Base-by-base conservation (phyloP, 2,329 filamentous ascomycete species). In the Intubia oerlemansii region DNA sequence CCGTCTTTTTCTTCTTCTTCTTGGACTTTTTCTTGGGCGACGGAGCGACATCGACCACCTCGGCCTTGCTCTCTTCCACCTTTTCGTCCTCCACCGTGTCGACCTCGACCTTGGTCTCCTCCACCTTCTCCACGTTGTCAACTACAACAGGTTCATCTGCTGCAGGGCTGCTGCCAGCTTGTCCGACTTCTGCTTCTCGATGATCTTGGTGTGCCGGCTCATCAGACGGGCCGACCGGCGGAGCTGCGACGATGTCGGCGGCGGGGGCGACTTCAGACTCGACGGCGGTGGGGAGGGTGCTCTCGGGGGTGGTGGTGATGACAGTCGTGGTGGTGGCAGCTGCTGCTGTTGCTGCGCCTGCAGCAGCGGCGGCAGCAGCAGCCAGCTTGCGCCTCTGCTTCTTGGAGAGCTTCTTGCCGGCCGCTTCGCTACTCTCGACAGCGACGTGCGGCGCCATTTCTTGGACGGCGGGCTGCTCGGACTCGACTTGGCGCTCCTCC, bases 331-430 rank as follows among this genome's bases (percentile, higher is more conserved):
- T n/a, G n/a, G n/a, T n/a, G n/a, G n/a, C n/a, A n/a, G n/a, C n/a
- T 14, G 15, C 9, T 10, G 17, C 17, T 13, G 10, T 25, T 8
- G 10, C 14, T 14, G 17, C 28, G 10, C 13, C 26, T 14, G 18
- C 32, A 25, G 23, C 32, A 24, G 32, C 19, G 24, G 27, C 29
- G 24, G 32, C 32, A 27, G 32, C 32, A 15, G 32, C 32, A 30
- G 27, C 32, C 27, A 34, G 24, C 23, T 28, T 34, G 32, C 29
- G 30, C n/a, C n/a, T n/a, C 22, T 34, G 32, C 25, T 34, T 34
- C 30, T 34, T 34, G 11, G 30, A 25, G 7, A 34, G 32, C 19
- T 34, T 34, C 27, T 34, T 34, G 26, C 24, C 32, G n/a, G n/a
- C n/a, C n/a, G n/a, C n/a, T n/a, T n/a, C n/a, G n/a, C n/a, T n/a